phyloP scores from a whole-genome alignment of 441 rosid genomes.

The Manihot esculenta region DNA sequence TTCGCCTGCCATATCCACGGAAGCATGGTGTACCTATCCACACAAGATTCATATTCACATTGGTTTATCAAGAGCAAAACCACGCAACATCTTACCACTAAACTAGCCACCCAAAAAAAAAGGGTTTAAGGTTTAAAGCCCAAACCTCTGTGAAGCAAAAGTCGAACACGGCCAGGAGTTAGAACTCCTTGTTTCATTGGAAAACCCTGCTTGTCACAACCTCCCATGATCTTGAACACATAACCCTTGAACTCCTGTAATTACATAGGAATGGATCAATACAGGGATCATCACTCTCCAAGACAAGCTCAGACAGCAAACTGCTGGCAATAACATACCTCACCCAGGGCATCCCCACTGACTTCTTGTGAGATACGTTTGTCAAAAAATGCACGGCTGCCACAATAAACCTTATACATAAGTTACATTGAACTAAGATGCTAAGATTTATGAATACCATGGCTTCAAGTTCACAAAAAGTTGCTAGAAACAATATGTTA shows the following conservation, averaged over 20 bases:
- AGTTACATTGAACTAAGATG: neutral
- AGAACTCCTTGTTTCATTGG: slow-evolving; percentile 57
- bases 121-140: neutral
- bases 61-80: neutral
- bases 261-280: neutral
- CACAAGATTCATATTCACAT: neutral
- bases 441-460: neutral
- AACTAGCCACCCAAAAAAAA: too few relatives aligned
- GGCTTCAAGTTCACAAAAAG: neutral
- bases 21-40: slow-evolving; percentile 48
- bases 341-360: slow-evolving; percentile 51
- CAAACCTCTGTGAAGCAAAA: slow-evolving; percentile 50
- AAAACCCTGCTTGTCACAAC: slow-evolving; percentile 56
- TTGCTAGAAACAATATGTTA: neutral
- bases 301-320: slow-evolving; percentile 40
- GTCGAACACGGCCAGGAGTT: slow-evolving; percentile 51
- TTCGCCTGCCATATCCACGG: slow-evolving; percentile 47
- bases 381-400: slow-evolving; percentile 47
- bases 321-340: slow-evolving; percentile 24
- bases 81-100: too few relatives aligned
- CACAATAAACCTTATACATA: neutral
- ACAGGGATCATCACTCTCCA: neutral
- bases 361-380: slow-evolving; percentile 57
- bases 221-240: slow-evolving; percentile 52
- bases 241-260: slow-evolving; percentile 52